Evolutionary conservation across 257 asterid species (phyloP), one percentile per base, ranked within the genome.

Genomic region (Nicotiana tomentosiformis): DNA sequence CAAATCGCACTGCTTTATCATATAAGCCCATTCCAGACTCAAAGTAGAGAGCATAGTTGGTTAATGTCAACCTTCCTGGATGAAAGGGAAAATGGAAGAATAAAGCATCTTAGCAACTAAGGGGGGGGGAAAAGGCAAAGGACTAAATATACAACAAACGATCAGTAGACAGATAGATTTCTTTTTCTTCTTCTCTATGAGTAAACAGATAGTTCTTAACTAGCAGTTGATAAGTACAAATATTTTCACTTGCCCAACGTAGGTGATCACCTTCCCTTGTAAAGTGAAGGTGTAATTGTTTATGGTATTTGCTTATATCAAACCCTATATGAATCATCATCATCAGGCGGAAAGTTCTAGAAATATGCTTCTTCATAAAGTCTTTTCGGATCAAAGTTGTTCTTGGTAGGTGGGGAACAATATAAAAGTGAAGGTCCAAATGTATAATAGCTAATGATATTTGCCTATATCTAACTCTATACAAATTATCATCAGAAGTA

Each of bases 51-150:
- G 98, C 98, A 84, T 86, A 85, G 81, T 89, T 93, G 70, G 98
- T 92, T 92, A 95, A 89, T 46, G 98, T 93, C 89, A 95, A 87
- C 77, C 98, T 90, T 91, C 98, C 98, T 95, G 91, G 20, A 84
- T 85, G 84, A 30, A 55, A 86, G 49, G 58, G 39, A 53, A 55
- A 58, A 85, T 39, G 57, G 76, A 60, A 74, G 62, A 23, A 74
- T 49, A 26, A 49, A 49, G 39, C 79, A 49, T 49, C 79, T 46
- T 74, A 74, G 61, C 39, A 74, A 74, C 62, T 49, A 70, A n/a
- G 12, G 46, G 35, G 10, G 20, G 6, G 18, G 18, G 5, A 4
- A 57, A 5, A 56, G n/a, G 64, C 4, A 17, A 57, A 57, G 20
- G 64, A 57, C 26, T 57, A 57, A 57, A 17, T 57, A 57, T 18